Base-by-base conservation (phyloP, 257 asterid species). In the Gentiana macrophylla region DNA sequence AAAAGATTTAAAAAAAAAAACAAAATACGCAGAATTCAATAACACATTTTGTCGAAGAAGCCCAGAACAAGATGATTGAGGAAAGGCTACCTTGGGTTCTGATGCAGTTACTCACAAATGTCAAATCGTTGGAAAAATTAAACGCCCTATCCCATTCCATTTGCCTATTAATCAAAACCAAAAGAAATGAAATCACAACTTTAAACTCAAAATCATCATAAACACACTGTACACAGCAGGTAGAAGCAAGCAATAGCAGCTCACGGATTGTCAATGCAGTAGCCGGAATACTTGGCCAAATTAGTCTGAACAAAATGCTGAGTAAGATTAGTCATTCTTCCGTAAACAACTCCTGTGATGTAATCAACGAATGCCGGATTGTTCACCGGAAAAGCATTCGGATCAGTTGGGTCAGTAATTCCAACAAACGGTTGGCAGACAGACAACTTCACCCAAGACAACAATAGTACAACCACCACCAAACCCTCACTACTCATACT, bases 131-230 rank as follows among this genome's bases (percentile, higher is more conserved):
- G 5, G 89, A 72, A 60, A 64, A 85, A 64, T 85, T 78, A 68
- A 85, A 85, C 59, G 95, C 86, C 52, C 63, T 57, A 61, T 85
- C 56, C 95, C 95, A 85, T 55, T 85, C 95, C 59, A 72, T 75
- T 63, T 79, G 75, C 78, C 95, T 85, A 53, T 48, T 69, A 8
- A 32, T 51, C 43, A 6, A 15, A 63, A 9, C 34, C 45, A 24
- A 59, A 60, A 32, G 52, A 15, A n/a, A 35, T 3, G 4, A 43
- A 55, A 6, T 11, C 57, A 62, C 15, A 46, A 61, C 61, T 52
- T 9, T 53, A 10, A 48, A 37, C 1, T 6, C 12, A 52, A 12
- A 44, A 3, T 34, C 24, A 11, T 50, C 32, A 15, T 3, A n/a
- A 52, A 49, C n/a, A n/a, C n/a, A n/a, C n/a, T n/a, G n/a, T n/a